A percentile compares a stretch with the other conserved stretches of the same genome.
Conservation (phyloP, 2,329 filamentous ascomycete species). For the Cadophora gregata region DNA sequence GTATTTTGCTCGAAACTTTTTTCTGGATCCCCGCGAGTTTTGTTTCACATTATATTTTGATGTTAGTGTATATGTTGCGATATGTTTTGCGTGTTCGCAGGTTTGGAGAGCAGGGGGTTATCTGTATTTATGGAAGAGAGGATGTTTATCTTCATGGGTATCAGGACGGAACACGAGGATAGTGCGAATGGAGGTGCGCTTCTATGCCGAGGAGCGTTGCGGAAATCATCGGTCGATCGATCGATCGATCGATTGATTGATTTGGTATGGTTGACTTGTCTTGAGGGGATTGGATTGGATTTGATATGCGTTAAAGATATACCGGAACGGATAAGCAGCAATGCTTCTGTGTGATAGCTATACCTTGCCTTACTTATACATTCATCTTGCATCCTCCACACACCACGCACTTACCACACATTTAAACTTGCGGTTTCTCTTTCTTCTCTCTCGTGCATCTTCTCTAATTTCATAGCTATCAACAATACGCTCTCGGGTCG, state of each 20-base stretch:
- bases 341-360: conserved; percentile 8
- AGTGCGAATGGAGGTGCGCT: no score
- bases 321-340: conserved; percentile 9
- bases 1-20: conserved; percentile 8
- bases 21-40: neutral
- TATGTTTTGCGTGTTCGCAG: neutral
- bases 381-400: conserved; percentile 2
- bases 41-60: no score
- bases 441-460: neutral
- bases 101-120: neutral
- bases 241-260: no score
- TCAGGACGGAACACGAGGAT: no score
- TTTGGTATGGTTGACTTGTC: no score
- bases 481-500: no score
- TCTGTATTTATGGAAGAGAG: conserved; percentile 16
- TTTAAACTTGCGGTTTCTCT: neutral
- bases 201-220: neutral
- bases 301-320: conserved; percentile 6
- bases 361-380: neutral
- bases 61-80: conserved; percentile 5
- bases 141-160: neutral
- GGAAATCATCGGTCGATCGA: no score
- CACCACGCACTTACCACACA: no score
- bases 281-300: neutral
- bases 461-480: no score